A percentile compares a stretch with the other conserved stretches of the same genome.
Conservation (phyloP, 83 land plant genomes). For the Picea abies region DNA sequence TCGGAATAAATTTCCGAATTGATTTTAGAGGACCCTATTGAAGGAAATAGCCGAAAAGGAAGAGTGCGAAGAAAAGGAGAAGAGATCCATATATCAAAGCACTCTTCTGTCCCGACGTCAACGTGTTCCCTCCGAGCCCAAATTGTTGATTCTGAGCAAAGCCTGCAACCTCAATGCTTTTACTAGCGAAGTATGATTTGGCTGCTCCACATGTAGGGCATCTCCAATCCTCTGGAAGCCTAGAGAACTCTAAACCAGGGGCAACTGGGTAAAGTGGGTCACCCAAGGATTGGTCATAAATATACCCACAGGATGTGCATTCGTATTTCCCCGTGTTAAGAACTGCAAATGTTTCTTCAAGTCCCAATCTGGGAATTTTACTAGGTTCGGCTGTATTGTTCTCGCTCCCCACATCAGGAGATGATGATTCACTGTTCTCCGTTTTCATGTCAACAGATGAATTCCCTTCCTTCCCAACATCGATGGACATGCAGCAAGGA, state of each 20-base stretch:
- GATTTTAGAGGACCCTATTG: constrained; percentile 29
- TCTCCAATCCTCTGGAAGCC: constrained; percentile 92
- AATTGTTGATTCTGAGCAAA: constrained; percentile 95
- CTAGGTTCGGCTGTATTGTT: not conserved
- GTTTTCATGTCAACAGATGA: not conserved
- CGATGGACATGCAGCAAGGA: constrained; percentile 9
- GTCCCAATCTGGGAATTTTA: constrained; percentile 2
- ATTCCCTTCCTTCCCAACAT: constrained; percentile 14
- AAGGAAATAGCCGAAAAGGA: constrained; percentile 86
- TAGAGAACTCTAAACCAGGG: constrained; percentile 70
- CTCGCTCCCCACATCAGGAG: not conserved
- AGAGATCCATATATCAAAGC: constrained; percentile 87
- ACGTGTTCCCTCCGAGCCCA: constrained; percentile 84
- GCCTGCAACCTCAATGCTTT: constrained; percentile 97
- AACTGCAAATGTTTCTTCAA: constrained; percentile 86
- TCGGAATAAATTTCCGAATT: no score
- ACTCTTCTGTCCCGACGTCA: constrained; percentile 92
- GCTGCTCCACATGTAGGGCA: constrained; percentile 98
- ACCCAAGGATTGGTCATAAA: constrained; percentile 71
- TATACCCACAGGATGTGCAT: constrained; percentile 91
- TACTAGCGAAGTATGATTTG: constrained; percentile 78
- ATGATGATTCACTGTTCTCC: not conserved
- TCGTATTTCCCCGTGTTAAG: constrained; percentile 85
- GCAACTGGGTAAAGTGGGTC: constrained; percentile 84
- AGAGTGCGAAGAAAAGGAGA: constrained; percentile 62